Evolutionary conservation across 1,284 basidiomycete species (phyloP).

Genomic region (Marasmius sp.): DNA sequence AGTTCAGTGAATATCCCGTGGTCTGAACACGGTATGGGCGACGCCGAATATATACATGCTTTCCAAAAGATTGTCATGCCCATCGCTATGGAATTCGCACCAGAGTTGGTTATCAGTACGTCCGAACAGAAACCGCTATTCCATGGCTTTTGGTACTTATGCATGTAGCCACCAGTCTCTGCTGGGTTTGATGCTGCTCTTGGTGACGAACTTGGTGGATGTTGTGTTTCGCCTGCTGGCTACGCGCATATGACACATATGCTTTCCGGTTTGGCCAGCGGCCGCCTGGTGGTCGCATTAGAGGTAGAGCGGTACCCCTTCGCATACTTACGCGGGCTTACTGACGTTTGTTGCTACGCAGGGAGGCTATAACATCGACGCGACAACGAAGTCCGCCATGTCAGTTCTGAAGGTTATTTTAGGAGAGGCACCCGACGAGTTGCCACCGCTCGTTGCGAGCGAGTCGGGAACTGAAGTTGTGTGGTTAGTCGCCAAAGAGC

Average conservation of each 20-base stretch:
- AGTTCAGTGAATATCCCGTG: constrained; percentile 97
- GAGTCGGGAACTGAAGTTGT: constrained; percentile 85
- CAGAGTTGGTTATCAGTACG: constrained; percentile 94
- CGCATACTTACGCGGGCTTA: not conserved
- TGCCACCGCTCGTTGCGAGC: constrained; percentile 70
- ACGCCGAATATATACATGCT: constrained; percentile 95
- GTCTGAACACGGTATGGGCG: constrained; percentile 86
- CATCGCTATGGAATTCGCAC: constrained; percentile 93
- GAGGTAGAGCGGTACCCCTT: constrained; percentile 60
- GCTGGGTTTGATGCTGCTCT: constrained; percentile 97
- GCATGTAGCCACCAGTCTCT: constrained; percentile 63
- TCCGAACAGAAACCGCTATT: not conserved
- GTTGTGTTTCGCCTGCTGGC: constrained; percentile 88
- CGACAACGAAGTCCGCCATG: constrained; percentile 84
- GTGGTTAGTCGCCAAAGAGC: constrained; percentile 82
- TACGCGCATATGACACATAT: constrained; percentile 99
- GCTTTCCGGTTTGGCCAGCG: constrained; percentile 86
- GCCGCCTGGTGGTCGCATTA: constrained; percentile 88
- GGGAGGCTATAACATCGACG: constrained; percentile 95
- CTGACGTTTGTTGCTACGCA: constrained; percentile 29
- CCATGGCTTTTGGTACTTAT: not conserved
- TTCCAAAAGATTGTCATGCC: constrained; percentile 98
- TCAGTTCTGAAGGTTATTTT: constrained; percentile 86
- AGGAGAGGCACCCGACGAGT: constrained; percentile 79
- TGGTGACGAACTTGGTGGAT: constrained; percentile 91